Evolutionary conservation across 768 basidiomycete species (phyloP), one percentile per base, ranked within the genome.

Genomic region (Rhodotorula graminis): DNA sequence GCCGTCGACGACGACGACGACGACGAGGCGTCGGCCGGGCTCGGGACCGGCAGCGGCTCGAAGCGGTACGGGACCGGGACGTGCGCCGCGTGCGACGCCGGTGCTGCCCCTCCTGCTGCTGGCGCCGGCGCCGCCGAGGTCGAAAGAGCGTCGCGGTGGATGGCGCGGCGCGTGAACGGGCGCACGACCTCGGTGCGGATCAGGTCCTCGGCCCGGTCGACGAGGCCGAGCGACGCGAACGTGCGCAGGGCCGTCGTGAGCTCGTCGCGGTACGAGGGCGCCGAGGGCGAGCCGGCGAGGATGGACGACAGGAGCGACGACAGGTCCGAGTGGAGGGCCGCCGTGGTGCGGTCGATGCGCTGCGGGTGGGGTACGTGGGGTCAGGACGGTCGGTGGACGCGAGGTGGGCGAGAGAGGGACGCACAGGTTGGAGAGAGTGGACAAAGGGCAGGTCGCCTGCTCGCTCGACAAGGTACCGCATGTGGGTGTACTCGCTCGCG

Each of bases 131-230:
- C 14, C 6, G 44, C 44, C 12, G 58, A 15, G 27, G 56, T 27
- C 67, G 53, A 49, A 64, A 77, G 67, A 29, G 72, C 55, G 63
- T 78, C 72, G 42, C 77, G 64, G 31, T 71, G 64, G 29, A 78
- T 70, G 4, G 67, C 67, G 18, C 90, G 90, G 77, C 86, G 88
- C 16, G 93, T 84, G 77, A 93, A 94, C 23, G 84, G 85, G 3
- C 87, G 86, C 49, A 93, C 85, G 50, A 96, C 83, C 57, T 89
- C 87, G 64, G 83, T 83, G 67, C 89, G 84, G 63, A 97, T 82
- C 27, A 96, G 88, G 70, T 93, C 90, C 81, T 95, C 94, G 3
- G 93, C 95, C 73, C 91, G 88, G 77, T 87, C 83, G 90, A 91
- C 93, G 15, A 92, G 85, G 21, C 88, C 86, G 62, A 99, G 78